Base-by-base conservation (phyloP, 140 eudicot genomes). In the Anethum foeniculum region DNA sequence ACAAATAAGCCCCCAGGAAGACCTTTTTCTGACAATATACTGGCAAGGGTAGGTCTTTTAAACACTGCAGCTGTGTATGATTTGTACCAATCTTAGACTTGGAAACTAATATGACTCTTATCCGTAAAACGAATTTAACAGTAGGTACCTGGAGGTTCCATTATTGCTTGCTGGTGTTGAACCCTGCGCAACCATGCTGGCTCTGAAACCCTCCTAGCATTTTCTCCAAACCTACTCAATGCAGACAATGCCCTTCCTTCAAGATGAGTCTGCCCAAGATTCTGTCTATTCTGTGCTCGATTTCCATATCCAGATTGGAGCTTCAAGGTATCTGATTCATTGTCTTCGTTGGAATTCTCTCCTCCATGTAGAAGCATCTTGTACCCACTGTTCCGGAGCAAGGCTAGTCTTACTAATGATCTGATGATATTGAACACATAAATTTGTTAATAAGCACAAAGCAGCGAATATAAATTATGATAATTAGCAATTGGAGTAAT, bases 311-410 rank as follows among this genome's bases (percentile, higher is more conserved):
- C 80, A 41, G 76, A 80, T 49, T 48, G 86, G 43, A 85, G 80
- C 82, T 84, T 51, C 12, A 65, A 60, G 71, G 84, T 71, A 47
- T 87, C 81, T 48, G 89, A 77, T 75, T 48, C 80, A 39, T 84
- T 84, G n/a, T 80, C 90, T 3, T 79, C 85, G 38, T 95, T 92
- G 44, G 75, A 15, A 11, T 83, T 88, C 88, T 95, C 97, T 46
- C 97, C 97, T 80, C 97, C 97, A 48, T 91, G 99, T 82, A 95
- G 86, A 80, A 95, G 92, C 96, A 92, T 90, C 83, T 89, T 93
- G 86, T 95, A 95, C 73, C 99, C 97, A 34, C 86, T 85, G 65
- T 83, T 85, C 32, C 86, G 83, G 76, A 95, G 82, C 77, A 92
- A 79, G 68, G 97, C 97, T 76, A 95, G 81, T 82, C 97, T 90